Percentiles rank a stretch among this genome's conserved stretches.
These are phyloP conservation scores for Pleurozium schreberi DNA, from an alignment of 225 moss, liverwort and hornwort genomes.

Conservation along the genomic window DNA sequence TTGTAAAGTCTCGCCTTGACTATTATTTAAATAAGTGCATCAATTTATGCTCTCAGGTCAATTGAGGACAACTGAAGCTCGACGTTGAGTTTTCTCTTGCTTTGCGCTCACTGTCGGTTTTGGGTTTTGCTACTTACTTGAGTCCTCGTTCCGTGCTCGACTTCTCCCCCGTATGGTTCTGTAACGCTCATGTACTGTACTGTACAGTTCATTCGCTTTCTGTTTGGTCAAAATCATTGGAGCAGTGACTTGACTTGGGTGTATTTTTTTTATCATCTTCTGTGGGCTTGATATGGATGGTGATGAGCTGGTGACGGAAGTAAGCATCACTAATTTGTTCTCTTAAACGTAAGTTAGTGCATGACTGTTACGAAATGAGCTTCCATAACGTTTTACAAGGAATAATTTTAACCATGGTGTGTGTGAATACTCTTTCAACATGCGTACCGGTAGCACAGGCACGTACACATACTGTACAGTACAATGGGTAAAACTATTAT, in stretches of 20 bases:
- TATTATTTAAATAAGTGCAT: slow-evolving; percentile 20
- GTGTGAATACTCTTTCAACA: background rate
- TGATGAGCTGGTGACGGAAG: background rate
- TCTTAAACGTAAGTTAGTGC: too few relatives aligned
- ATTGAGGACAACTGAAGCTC: background rate
- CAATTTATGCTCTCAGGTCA: slow-evolving; percentile 1
- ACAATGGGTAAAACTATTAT: background rate
- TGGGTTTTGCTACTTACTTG: background rate
- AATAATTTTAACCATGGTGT: background rate
- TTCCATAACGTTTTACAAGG: background rate
- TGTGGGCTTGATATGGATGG: too few relatives aligned
- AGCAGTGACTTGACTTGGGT: background rate
- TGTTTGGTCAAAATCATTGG: background rate
- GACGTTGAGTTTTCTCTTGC: background rate
- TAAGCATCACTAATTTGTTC: background rate
- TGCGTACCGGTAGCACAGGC: too few relatives aligned
- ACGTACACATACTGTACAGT: too few relatives aligned
- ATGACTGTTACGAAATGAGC: background rate
- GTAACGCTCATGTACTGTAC: background rate
- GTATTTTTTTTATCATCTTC: background rate
- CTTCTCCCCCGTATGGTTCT: background rate
- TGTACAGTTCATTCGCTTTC: background rate
- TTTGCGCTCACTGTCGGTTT: background rate
- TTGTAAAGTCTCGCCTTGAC: background rate
- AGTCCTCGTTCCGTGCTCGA: background rate